Conservation (phyloP, 331 rosid genomes). For the Saraca asoca region DNA sequence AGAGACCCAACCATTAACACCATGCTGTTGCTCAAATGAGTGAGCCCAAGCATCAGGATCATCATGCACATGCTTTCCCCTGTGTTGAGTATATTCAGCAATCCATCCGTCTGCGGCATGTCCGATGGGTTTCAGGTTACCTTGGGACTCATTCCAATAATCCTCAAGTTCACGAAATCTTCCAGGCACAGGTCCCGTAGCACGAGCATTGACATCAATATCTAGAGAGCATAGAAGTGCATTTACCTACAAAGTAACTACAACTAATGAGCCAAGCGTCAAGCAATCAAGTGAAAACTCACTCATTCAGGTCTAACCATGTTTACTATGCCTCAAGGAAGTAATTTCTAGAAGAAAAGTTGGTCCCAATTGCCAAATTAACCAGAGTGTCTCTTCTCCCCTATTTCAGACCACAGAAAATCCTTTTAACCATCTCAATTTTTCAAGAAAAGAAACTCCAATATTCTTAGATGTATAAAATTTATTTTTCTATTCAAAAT, state of each 20-base stretch:
- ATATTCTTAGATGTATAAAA: no score
- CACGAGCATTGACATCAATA: slow-evolving; percentile 60
- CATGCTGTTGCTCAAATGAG: slow-evolving; percentile 84
- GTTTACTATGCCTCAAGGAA: background rate
- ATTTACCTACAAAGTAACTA: slow-evolving; percentile 66
- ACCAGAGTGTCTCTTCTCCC: no score
- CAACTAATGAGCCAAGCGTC: slow-evolving; percentile 24
- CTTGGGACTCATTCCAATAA: slow-evolving; percentile 97
- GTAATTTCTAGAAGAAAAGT: no score
- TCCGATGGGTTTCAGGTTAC: slow-evolving; percentile 55
- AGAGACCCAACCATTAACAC: slow-evolving; percentile 89
- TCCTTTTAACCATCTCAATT: no score
- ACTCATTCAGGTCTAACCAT: background rate
- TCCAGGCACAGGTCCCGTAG: slow-evolving; percentile 62
- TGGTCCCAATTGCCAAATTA: no score
- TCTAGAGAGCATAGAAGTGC: slow-evolving; percentile 85
- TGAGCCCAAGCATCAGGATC: slow-evolving; percentile 81
- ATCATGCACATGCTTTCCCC: slow-evolving; percentile 54
- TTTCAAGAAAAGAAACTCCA: no score
- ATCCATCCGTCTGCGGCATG: slow-evolving; percentile 78
- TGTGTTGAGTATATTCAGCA: slow-evolving; percentile 66
- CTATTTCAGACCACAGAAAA: no score
- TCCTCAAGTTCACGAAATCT: slow-evolving; percentile 76
- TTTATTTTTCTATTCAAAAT: no score
- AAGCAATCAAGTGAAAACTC: slow-evolving; percentile 20